phyloP scores from a whole-genome alignment of 306 rosid species.

The Clitoria ternatea region DNA sequence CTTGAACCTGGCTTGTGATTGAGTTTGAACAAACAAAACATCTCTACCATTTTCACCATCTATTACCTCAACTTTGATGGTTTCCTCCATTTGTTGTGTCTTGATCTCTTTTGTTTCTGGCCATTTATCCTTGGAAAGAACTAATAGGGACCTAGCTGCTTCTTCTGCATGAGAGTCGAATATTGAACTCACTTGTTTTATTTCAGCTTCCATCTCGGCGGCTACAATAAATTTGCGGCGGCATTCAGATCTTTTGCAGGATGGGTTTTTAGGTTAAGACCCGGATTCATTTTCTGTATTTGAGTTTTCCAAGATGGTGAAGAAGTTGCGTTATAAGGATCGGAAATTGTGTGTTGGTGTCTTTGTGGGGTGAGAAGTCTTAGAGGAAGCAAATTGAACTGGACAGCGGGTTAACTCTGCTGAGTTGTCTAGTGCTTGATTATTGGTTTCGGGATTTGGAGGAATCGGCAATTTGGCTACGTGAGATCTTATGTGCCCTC shows the following conservation, averaged over 20 bases:
- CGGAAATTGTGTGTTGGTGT: background rate
- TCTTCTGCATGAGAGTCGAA: constrained; percentile 24
- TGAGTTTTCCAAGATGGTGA: background rate
- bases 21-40: background rate
- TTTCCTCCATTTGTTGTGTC: background rate
- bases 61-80: background rate
- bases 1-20: constrained; percentile 17
- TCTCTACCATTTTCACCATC: background rate
- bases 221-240: background rate
- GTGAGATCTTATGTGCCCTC: constrained; percentile 85
- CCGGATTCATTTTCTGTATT: constrained; percentile 14
- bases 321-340: constrained; percentile 10
- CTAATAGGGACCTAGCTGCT: constrained; percentile 40
- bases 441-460: constrained; percentile 8
- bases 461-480: constrained; percentile 39
- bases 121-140: constrained; percentile 45
- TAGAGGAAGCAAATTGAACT: background rate
- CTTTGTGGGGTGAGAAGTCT: background rate
- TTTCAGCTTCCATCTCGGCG: background rate
- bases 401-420: background rate
- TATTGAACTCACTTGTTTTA: constrained; percentile 12
- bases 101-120: background rate
- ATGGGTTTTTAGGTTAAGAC: constrained; percentile 8
- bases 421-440: background rate
- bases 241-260: constrained; percentile 47